phyloP scores from a whole-genome alignment of 208 protist species.

The Cochliopodium minus region DNA sequence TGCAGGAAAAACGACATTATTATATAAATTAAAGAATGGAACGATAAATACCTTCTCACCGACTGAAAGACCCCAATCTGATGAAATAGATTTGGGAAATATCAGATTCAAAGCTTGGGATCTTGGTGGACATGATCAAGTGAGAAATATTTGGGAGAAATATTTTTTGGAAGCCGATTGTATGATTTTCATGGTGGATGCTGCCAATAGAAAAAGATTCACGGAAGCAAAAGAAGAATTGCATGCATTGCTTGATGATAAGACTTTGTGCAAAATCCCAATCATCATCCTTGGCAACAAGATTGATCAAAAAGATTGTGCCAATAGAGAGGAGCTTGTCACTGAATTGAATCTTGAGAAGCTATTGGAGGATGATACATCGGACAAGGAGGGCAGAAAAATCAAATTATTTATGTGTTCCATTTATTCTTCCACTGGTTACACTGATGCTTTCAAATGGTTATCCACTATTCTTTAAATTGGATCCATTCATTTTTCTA shows the following conservation, averaged over 20 bases:
- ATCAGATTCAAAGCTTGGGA: conserved; percentile 96
- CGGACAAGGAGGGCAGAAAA: too few species aligned
- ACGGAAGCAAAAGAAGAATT: conserved; percentile 81
- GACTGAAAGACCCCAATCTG: conserved; percentile 63
- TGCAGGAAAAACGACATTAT: conserved; percentile 98
- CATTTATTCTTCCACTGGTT: conserved; percentile 84
- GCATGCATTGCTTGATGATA: conserved; percentile 63
- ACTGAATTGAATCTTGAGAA: too few species aligned
- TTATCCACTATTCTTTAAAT: conserved; percentile 68
- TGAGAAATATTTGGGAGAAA: conserved; percentile 88
- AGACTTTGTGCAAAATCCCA: conserved; percentile 78
- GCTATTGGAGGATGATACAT: too few species aligned
- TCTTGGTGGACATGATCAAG: conserved; percentile 90
- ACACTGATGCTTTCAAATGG: conserved; percentile 89
- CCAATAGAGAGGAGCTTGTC: too few species aligned
- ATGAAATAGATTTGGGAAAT: conserved; percentile 87
- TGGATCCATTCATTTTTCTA: too few species aligned
- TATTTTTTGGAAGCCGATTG: conserved; percentile 95
- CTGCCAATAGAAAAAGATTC: conserved; percentile 76
- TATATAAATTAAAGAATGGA: conserved; percentile 71
- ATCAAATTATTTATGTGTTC: conserved; percentile 99
- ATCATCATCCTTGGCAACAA: conserved; percentile 99
- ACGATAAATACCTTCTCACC: conserved; percentile 39
- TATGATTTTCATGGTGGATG: conserved; percentile 97
- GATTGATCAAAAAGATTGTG: too few species aligned